phyloP scores from a whole-genome alignment of 129 eudicot species.

The Tagetes erecta region DNA sequence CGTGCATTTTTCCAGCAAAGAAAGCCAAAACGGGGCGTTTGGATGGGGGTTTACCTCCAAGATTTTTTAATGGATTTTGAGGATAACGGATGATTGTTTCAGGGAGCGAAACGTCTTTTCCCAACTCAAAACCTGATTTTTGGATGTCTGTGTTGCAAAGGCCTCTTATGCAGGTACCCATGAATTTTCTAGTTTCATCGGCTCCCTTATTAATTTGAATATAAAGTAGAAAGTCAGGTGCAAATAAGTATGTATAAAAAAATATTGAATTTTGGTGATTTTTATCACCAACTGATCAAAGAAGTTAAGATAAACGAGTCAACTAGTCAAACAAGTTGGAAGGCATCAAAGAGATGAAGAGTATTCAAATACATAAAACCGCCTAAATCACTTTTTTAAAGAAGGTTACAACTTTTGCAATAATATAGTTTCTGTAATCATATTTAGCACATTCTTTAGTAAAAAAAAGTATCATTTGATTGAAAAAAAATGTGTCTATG shows the following conservation, averaged over 20 bases:
- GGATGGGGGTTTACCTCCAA: slow-evolving; percentile 57
- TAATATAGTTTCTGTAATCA: neutral
- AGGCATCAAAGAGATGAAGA: neutral
- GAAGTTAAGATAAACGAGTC: neutral
- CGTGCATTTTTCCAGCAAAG: slow-evolving; percentile 64
- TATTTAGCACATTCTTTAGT: neutral
- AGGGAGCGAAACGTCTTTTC: slow-evolving; percentile 64
- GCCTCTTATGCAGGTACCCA: slow-evolving; percentile 54
- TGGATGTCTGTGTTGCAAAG: slow-evolving; percentile 53
- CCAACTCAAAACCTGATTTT: slow-evolving; percentile 45
- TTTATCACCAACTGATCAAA: neutral
- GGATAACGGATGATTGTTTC: slow-evolving; percentile 41
- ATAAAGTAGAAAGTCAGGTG: neutral
- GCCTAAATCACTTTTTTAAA: neutral
- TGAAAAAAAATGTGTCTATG: neutral
- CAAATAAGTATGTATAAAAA: neutral
- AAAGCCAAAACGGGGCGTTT: slow-evolving; percentile 48
- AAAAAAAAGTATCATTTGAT: neutral
- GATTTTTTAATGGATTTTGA: slow-evolving; percentile 38
- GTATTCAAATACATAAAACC: slow-evolving; percentile 8
- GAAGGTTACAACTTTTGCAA: neutral
- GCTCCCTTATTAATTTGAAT: slow-evolving; percentile 40
- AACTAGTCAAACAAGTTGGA: neutral
- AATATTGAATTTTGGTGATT: neutral
- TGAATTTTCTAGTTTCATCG: slow-evolving; percentile 40